Evolutionary conservation across 1,139 yeast genomes (phyloP).

Genomic region (Arxiozyma slooffiae): DNA sequence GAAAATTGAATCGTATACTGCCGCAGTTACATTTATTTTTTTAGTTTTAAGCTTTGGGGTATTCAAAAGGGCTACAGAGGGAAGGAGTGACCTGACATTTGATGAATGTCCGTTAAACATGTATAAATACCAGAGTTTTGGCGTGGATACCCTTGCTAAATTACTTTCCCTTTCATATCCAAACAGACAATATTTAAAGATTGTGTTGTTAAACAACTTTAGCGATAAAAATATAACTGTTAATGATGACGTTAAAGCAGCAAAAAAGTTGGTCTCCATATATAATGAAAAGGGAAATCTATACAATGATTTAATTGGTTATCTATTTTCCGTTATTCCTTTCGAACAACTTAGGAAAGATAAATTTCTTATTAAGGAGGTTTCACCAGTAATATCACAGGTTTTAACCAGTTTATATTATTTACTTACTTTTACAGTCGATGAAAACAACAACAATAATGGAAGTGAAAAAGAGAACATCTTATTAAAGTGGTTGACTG

Average conservation of each 20-base stretch:
- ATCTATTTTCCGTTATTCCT: slow-evolving; percentile 52
- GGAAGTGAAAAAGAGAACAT: slow-evolving; percentile 36
- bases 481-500: slow-evolving; percentile 43
- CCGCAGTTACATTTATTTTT: slow-evolving; percentile 51
- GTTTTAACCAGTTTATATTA: slow-evolving; percentile 30
- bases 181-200: slow-evolving; percentile 51
- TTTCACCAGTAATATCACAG: slow-evolving; percentile 55
- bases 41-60: slow-evolving; percentile 40
- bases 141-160: slow-evolving; percentile 75
- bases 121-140: slow-evolving; percentile 69
- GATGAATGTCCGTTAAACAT: slow-evolving; percentile 47
- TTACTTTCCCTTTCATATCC: slow-evolving; percentile 71
- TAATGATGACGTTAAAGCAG: slow-evolving; percentile 23
- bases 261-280: slow-evolving; percentile 20
- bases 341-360: slow-evolving; percentile 36
- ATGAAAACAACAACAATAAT: slow-evolving; percentile 25
- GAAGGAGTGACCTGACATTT: slow-evolving; percentile 5
- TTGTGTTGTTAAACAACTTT: slow-evolving; percentile 45
- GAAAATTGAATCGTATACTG: slow-evolving; percentile 46
- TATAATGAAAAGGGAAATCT: slow-evolving; percentile 35
- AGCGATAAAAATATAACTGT: slow-evolving; percentile 5
- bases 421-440: slow-evolving; percentile 9
- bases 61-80: slow-evolving; percentile 3
- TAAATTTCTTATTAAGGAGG: slow-evolving; percentile 34
- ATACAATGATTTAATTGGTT: slow-evolving; percentile 42